A percentile compares a stretch with the other conserved stretches of the same genome.
Conservation (phyloP, 495 filamentous ascomycete species). For the Penicillium samsonianum region DNA sequence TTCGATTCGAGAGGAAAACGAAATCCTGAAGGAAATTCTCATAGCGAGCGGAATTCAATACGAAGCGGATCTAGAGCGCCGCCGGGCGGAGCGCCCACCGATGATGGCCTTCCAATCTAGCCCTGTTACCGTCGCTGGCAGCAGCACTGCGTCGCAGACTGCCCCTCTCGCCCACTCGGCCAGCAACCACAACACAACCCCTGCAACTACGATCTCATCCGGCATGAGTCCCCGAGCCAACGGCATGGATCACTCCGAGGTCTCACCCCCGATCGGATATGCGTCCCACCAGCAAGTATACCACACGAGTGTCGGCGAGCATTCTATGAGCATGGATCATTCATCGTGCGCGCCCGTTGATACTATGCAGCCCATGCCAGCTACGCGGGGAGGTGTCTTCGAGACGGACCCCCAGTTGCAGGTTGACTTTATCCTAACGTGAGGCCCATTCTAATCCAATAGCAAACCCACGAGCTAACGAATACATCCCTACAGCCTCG, state of each 20-base stretch:
- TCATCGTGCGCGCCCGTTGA: conserved; percentile 29
- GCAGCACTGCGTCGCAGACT: conserved; percentile 40
- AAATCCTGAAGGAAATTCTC: conserved; percentile 72
- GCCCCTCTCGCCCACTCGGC: conserved; percentile 27
- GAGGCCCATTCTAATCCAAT: conserved; percentile 46
- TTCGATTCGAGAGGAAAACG: conserved; percentile 61
- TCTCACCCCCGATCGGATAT: conserved; percentile 36
- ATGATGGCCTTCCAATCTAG: conserved; percentile 32
- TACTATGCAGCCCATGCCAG: conserved; percentile 36
- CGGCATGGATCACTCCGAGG: conserved; percentile 37
- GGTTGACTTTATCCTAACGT: conserved; percentile 96
- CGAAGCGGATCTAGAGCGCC: conserved; percentile 42
- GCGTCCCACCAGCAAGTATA: conserved; percentile 38
- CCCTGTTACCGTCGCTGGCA: conserved; percentile 30
- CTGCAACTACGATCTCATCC: conserved; percentile 41
- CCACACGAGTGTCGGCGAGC: conserved; percentile 29
- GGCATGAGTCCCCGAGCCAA: conserved; percentile 38
- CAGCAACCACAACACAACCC: conserved; percentile 37
- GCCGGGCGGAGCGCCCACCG: conserved; percentile 37
- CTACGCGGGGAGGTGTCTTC: conserved; percentile 56
- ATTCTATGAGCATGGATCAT: conserved; percentile 36
- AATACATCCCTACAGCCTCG: conserved; percentile 61
- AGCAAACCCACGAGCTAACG: conserved; percentile 20
- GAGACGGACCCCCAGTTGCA: conserved; percentile 77
- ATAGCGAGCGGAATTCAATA: conserved; percentile 69